Evolutionary conservation across 2,329 filamentous ascomycete genomes (phyloP), one percentile per base, ranked within the genome.

Genomic region (Fusarium pseudocircinatum): DNA sequence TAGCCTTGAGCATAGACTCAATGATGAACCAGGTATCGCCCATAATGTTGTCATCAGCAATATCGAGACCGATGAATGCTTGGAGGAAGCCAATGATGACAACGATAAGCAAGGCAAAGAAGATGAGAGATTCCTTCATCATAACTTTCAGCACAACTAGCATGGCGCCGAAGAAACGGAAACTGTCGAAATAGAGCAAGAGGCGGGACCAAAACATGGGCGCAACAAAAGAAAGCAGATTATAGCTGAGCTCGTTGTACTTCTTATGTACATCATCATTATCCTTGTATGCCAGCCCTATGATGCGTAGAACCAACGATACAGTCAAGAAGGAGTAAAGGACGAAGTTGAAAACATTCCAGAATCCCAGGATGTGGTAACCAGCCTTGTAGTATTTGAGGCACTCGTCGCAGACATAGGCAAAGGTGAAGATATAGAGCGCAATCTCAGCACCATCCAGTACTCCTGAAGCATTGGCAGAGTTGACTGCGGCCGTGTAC

Each of bases 121-220:
- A 99, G 73, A 98, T 98, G 76, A 98, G 86, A 1, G 94, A 97
- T 82, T 96, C 93, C 79, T 94, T 94, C 93, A 96, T 95, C 93
- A 96, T 95, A 58, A 95, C 93, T 81, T 98, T 97, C 49, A 99
- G 86, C 4, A 99, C 95, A 4, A 99, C 96, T 2, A 99, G 89
- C 96, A 99, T 99, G 56, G 96, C 95, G 30, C 96, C 96, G 78
- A 99, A 99, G 86, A 99, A 99, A 62, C 94, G 91, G 87, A 97
- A 90, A 39, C 93, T 94, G 82, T 99, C 96, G 24, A 99, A 89
- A 80, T 98, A 99, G 12, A 99, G 89, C 70, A 99, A 84, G 67
- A 99, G 87, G 9, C 96, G 93, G 79, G 92, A 93, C 96, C 96
- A 99, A 82, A 99, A 98, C 93, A 99, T 94, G 0, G 96, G 96